These are phyloP conservation scores for Rhynchospora breviuscula DNA, from an alignment of 176 grass and related monocot species.

Conservation along the genomic window DNA sequence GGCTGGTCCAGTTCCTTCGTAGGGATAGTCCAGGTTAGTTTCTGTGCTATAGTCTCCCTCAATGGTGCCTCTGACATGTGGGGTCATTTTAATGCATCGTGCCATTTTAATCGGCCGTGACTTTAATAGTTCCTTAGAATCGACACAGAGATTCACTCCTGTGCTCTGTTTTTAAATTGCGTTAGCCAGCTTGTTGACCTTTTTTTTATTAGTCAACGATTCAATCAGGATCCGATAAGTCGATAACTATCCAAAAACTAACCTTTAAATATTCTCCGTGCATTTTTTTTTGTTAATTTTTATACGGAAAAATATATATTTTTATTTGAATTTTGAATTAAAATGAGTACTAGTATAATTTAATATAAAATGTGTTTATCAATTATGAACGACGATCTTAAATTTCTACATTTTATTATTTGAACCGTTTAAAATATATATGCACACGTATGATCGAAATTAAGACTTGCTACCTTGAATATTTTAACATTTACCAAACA, in stretches of 20 bases:
- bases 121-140: neutral
- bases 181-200: neutral
- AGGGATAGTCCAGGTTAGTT: slow-evolving; percentile 77
- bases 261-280: neutral
- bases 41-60: neutral
- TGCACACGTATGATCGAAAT: too few relatives aligned
- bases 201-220: neutral
- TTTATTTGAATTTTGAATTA: neutral
- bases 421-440: neutral
- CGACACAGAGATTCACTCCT: neutral
- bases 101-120: neutral
- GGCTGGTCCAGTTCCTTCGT: slow-evolving; percentile 86
- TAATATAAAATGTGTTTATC: neutral
- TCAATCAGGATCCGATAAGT: neutral
- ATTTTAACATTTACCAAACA: neutral
- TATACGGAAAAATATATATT: too few relatives aligned
- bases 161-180: neutral
- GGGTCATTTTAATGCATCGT: neutral
- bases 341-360: neutral
- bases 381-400: neutral
- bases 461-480: too few relatives aligned
- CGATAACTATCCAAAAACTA: neutral
- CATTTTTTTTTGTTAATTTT: too few relatives aligned
- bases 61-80: neutral
- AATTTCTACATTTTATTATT: neutral